Evolutionary conservation across 1,284 basidiomycete species (phyloP).

Genomic region (Inonotus hispidus): DNA sequence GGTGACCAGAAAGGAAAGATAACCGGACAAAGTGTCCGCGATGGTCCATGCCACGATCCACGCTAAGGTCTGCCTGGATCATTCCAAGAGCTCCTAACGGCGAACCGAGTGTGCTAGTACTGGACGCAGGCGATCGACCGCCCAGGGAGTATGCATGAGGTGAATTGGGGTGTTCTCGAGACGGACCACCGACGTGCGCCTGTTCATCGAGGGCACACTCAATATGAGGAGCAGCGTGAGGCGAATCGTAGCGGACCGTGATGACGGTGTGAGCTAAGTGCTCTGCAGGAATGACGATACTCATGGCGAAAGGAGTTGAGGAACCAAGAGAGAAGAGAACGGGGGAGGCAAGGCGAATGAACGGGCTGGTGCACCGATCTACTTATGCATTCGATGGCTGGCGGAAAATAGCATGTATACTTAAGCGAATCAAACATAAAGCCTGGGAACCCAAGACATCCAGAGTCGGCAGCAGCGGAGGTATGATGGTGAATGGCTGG

Average conservation of each 20-base stretch:
- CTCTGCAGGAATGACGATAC: constrained; percentile 16
- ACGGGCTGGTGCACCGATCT: neutral
- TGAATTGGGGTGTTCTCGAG: neutral
- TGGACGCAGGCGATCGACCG: neutral
- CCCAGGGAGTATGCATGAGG: constrained; percentile 1
- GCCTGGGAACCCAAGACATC: constrained; percentile 8
- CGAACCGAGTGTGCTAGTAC: neutral
- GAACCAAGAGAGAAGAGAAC: neutral
- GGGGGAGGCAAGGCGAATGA: neutral
- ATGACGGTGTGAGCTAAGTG: constrained; percentile 16
- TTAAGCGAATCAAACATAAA: neutral
- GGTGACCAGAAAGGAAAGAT: constrained; percentile 11
- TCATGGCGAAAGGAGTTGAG: constrained; percentile 9
- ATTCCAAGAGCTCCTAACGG: neutral
- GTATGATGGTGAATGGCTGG: constrained; percentile 3
- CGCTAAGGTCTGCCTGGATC: constrained; percentile 10
- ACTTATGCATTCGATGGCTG: constrained; percentile 6
- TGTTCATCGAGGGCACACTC: constrained; percentile 19
- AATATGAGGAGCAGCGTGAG: constrained; percentile 15
- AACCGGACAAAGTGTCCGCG: constrained; percentile 18
- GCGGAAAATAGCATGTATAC: neutral
- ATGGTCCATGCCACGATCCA: constrained; percentile 17
- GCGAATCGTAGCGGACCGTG: constrained; percentile 13
- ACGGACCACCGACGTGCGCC: neutral
- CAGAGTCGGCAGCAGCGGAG: constrained; percentile 9